Base-by-base conservation (phyloP, 805 yeast species). In the Wickerhamomyces silvicola region DNA sequence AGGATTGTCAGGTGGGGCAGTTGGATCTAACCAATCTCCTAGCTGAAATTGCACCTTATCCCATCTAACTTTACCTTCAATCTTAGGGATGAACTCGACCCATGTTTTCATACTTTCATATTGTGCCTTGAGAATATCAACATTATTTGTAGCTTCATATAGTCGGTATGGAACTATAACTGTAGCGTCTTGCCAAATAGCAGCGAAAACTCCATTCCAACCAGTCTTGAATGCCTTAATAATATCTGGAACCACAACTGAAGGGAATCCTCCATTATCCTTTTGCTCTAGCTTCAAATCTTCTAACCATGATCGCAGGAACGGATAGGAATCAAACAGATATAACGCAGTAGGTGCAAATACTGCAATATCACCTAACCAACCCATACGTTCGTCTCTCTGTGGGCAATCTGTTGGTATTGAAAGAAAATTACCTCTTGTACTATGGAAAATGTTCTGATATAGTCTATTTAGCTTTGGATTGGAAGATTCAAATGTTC, bases 381-480 rank as follows among this genome's bases (percentile, higher is more conserved):
- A 42, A 7, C 46, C 46, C 43, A 42, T 39, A 29, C 46, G 37
- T 23, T 42, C 46, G 22, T 42, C 46, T 35, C 46, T 39, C 22
- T 42, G 46, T 22, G 46, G 46, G 30, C 46, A 42, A 25, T 42
- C 46, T 1, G 37, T 6, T 10, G 43, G 46, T 15, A 42, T 37
- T 7, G 40, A 36, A 7, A 41, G 22, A 23, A 37, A 42, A 28
- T 42, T 42, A 24, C 46, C 46, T 31, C 43, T 38, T 1, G 46
- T 34, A 6, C 39, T 35, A 18, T 42, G 41, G 33, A 32, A 32
- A 11, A 42, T 43, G 14, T 39, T 39, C 10, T 36, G 20, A 18
- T 41, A 34, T 12, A 41, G 27, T 25, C 37, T 30, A 25, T 41
- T 41, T n/a, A 41, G n/a, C 9, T 24, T 6, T 16, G 29, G 28